A percentile compares a stretch with the other conserved stretches of the same genome.
Conservation (phyloP, 345 rosid species). For the Citrus mangshanensis region DNA sequence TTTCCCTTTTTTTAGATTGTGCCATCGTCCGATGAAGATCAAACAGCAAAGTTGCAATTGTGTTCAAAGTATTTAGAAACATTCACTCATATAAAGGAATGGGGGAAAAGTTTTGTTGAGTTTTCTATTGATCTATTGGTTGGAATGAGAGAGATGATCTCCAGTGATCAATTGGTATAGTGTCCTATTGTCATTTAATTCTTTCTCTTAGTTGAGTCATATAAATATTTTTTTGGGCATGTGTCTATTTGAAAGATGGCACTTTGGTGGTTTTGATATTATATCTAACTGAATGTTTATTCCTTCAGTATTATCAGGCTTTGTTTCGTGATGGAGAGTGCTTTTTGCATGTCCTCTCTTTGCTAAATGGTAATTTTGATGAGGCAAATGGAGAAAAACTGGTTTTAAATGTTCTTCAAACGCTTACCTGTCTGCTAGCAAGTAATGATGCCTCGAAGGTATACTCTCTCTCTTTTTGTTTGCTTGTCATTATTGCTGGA, state of each 20-base stretch:
- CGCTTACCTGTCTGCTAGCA: conserved; percentile 78
- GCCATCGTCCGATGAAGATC: conserved; percentile 59
- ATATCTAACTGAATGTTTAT: conserved; percentile 22
- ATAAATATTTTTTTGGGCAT: background rate
- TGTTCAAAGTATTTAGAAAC: conserved; percentile 89
- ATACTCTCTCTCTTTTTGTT: conserved; percentile 18
- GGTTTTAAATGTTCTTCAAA: conserved; percentile 82
- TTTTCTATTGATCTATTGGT: conserved; percentile 70
- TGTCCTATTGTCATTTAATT: background rate
- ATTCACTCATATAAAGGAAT: conserved; percentile 84
- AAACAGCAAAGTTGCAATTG: conserved; percentile 59
- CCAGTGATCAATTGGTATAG: conserved; percentile 56
- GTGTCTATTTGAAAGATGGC: conserved; percentile 10
- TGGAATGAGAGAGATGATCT: conserved; percentile 83
- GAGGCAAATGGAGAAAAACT: conserved; percentile 74
- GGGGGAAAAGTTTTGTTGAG: conserved; percentile 53
- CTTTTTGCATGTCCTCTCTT: conserved; percentile 90
- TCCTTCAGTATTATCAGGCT: conserved; percentile 78
- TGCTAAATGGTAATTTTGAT: conserved; percentile 82
- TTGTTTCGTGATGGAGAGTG: conserved; percentile 89
- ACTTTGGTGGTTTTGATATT: conserved; percentile 12
- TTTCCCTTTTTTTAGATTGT: conserved; percentile 40
- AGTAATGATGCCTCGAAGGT: conserved; percentile 90
- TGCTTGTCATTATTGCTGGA: background rate
- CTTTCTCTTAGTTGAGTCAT: conserved; percentile 3